These are phyloP conservation scores for Dothistroma pini DNA, from an alignment of 2,329 filamentous ascomycete species.

Conservation along the genomic window DNA sequence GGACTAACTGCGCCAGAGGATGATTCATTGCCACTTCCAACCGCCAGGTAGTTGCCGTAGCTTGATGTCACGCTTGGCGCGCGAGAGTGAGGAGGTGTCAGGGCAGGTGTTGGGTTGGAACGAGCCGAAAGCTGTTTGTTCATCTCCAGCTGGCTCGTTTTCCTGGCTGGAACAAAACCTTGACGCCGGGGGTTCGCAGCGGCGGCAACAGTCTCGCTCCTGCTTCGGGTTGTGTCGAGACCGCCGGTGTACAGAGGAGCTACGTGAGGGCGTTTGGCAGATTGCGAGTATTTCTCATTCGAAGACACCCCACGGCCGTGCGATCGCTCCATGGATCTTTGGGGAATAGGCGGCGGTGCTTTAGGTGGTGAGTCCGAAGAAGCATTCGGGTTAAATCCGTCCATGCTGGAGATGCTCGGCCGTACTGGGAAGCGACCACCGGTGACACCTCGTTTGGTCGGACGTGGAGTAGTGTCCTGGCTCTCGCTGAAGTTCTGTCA, in stretches of 20 bases:
- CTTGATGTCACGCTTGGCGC: conserved; percentile 32
- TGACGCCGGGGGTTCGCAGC: conserved; percentile 55
- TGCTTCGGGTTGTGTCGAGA: conserved; percentile 63
- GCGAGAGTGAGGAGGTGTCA: conserved; percentile 33
- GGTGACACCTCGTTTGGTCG: conserved; percentile 54
- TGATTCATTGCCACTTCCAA: conserved; percentile 30
- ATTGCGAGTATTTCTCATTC: conserved; percentile 14
- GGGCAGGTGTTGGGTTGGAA: conserved; percentile 43
- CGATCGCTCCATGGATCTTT: conserved; percentile 53
- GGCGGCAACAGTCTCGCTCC: conserved; percentile 55
- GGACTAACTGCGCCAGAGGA: conserved; percentile 35
- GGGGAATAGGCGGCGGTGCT: conserved; percentile 70
- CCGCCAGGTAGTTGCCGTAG: conserved; percentile 22
- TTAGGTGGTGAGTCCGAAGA: conserved; percentile 59
- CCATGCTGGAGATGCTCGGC: conserved; percentile 59
- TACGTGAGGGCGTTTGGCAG: conserved; percentile 63
- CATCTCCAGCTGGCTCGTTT: conserved; percentile 27
- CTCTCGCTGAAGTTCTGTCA: conserved; percentile 56
- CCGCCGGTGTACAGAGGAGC: conserved; percentile 62
- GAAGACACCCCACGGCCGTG: conserved; percentile 61
- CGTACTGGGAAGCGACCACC: conserved; percentile 59
- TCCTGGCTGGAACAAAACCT: conserved; percentile 57
- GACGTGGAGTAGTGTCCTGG: conserved; percentile 71
- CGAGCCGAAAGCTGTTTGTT: conserved; percentile 19
- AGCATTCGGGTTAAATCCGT: conserved; percentile 55